Evolutionary conservation across 2,329 filamentous ascomycete species (phyloP).

Genomic region (Colletotrichum salicis): DNA sequence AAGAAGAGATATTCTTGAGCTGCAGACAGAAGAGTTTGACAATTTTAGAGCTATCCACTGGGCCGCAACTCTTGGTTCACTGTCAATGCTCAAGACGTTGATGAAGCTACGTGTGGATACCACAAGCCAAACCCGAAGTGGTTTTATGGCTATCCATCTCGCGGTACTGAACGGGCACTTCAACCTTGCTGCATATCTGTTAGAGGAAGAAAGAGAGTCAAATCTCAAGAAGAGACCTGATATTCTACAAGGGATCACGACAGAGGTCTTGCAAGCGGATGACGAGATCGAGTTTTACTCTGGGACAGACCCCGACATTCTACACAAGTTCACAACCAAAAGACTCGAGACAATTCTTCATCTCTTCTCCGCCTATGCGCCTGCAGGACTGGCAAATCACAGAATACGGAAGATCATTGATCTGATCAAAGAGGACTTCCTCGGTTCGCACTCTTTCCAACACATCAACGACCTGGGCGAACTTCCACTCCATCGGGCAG

Average conservation of each 20-base stretch:
- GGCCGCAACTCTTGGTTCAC: conserved; percentile 5
- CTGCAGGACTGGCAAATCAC: background rate
- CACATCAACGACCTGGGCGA: conserved; percentile 13
- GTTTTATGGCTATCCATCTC: conserved; percentile 14
- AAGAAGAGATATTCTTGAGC: background rate
- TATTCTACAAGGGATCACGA: background rate
- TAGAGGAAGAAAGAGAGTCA: conserved; percentile 1
- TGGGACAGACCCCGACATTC: background rate
- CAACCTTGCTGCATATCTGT: background rate
- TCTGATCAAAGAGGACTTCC: background rate
- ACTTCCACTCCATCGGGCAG: conserved; percentile 10
- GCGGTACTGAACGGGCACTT: background rate
- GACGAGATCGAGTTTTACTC: background rate
- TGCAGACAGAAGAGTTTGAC: background rate
- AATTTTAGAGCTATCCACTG: conserved; percentile 15
- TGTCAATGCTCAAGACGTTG: conserved; percentile 1
- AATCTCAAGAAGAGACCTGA: background rate
- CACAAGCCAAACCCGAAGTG: background rate
- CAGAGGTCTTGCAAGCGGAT: background rate
- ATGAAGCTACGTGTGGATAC: background rate
- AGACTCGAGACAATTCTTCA: conserved; percentile 6
- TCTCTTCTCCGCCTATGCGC: background rate
- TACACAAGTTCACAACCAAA: conserved; percentile 4
- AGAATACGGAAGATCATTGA: background rate
- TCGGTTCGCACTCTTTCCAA: background rate